These are phyloP conservation scores for Schwanniomyces polymorphus DNA, from an alignment of 805 yeast genomes.

Conservation along the genomic window DNA sequence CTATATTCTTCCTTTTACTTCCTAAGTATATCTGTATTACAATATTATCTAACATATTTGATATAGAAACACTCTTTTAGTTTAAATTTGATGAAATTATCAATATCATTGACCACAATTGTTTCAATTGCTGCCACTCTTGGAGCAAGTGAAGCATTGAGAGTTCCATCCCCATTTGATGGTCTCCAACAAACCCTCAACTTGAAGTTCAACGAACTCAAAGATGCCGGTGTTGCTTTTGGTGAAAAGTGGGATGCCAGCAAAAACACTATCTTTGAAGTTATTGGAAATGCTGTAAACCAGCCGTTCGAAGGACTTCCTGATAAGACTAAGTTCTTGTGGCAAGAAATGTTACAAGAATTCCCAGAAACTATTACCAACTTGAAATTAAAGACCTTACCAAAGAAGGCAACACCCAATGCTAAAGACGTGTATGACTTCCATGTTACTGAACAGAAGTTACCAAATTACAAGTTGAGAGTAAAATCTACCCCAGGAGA, in stretches of 20 bases:
- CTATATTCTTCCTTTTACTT: background rate
- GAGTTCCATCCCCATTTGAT: constrained; percentile 18
- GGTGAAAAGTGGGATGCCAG: constrained; percentile 14
- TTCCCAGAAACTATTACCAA: constrained; percentile 58
- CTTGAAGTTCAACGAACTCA: constrained; percentile 7
- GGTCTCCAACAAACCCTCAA: constrained; percentile 19
- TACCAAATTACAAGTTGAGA: constrained; percentile 57
- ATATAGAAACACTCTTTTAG: background rate
- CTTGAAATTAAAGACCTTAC: constrained; percentile 51
- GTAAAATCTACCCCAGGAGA: constrained; percentile 58
- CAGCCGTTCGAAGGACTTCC: constrained; percentile 52
- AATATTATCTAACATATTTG: background rate
- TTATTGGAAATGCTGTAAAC: constrained; percentile 53
- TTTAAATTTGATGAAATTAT: constrained; percentile 16
- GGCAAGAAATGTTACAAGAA: constrained; percentile 63
- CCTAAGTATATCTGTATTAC: background rate
- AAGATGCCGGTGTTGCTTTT: constrained; percentile 4
- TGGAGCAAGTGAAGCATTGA: constrained; percentile 19
- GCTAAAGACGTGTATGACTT: constrained; percentile 32
- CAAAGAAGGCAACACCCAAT: constrained; percentile 42
- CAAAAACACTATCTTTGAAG: constrained; percentile 33
- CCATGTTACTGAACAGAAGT: constrained; percentile 36
- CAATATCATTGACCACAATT: constrained; percentile 13
- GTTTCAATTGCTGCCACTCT: constrained; percentile 16
- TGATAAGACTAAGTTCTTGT: constrained; percentile 47